Percentiles rank a stretch among this genome's conserved stretches.
Evolutionary conservation across 176 grass and related monocot genomes (phyloP).

Genomic region (Avena sativa): DNA sequence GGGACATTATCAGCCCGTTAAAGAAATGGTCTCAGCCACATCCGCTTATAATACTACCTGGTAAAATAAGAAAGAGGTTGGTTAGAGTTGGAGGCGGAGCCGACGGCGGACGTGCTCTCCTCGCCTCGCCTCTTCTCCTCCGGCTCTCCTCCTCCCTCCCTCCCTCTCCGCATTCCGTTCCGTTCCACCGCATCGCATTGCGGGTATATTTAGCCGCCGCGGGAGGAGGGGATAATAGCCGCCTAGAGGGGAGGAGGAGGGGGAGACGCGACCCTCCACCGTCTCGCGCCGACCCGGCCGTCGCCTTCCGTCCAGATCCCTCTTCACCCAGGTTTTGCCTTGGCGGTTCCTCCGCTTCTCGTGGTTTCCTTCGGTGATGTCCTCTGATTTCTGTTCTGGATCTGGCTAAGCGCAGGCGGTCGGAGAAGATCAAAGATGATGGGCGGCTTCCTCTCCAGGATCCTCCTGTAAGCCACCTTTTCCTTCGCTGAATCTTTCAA

Average conservation of each 20-base stretch:
- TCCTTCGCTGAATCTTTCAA: slow-evolving; percentile 46
- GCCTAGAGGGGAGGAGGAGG: not conserved
- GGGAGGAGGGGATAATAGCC: not conserved
- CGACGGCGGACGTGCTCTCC: slow-evolving; percentile 65
- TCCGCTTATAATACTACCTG: not conserved
- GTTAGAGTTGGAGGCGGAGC: slow-evolving; percentile 29
- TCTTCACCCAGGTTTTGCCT: slow-evolving; percentile 1
- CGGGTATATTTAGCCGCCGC: slow-evolving; percentile 49
- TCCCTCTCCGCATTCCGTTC: slow-evolving; percentile 26
- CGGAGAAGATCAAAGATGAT: slow-evolving; percentile 81
- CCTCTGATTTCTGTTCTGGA: slow-evolving; percentile 42
- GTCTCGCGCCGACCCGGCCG: not conserved
- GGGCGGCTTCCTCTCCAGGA: slow-evolving; percentile 81
- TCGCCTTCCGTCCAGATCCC: slow-evolving; percentile 46
- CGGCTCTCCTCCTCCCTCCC: not conserved
- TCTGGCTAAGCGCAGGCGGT: slow-evolving; percentile 47
- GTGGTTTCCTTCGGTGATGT: not conserved
- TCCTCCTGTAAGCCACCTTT: slow-evolving; percentile 63
- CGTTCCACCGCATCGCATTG: slow-evolving; percentile 39
- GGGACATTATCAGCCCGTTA: slow-evolving; percentile 6
- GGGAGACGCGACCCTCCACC: not conserved
- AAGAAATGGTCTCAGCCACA: slow-evolving; percentile 34
- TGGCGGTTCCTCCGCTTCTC: slow-evolving; percentile 3
- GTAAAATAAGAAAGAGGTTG: slow-evolving; percentile 33
- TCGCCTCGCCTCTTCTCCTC: slow-evolving; percentile 38